Evolutionary conservation across 148 eudicot species (phyloP).

Genomic region (Chenopodium album): DNA sequence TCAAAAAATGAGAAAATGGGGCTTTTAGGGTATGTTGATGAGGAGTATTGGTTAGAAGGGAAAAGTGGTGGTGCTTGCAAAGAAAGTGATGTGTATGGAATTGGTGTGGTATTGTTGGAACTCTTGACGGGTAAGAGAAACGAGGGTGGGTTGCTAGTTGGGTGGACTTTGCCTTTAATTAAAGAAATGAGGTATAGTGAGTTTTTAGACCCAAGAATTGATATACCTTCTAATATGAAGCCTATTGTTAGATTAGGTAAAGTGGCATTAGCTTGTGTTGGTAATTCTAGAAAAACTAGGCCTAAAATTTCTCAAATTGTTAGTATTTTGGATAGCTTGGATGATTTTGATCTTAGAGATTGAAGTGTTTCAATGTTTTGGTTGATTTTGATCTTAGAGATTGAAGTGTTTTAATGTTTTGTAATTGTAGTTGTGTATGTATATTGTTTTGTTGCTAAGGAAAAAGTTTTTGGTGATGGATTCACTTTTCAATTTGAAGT

Average conservation of each 20-base stretch:
- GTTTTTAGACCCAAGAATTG: conserved; percentile 67
- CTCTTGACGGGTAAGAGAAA: conserved; percentile 71
- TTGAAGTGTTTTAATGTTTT: too few species aligned
- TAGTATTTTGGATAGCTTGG: conserved; percentile 59
- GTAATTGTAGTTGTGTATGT: neutral
- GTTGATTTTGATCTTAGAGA: conserved; percentile 25
- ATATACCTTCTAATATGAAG: conserved; percentile 43
- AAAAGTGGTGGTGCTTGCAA: conserved; percentile 51
- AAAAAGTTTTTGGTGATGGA: neutral
- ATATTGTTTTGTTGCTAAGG: neutral
- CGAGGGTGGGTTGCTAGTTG: conserved; percentile 57
- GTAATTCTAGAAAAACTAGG: conserved; percentile 63
- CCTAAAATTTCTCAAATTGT: conserved; percentile 65
- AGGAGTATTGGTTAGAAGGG: conserved; percentile 61
- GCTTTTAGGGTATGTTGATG: conserved; percentile 73
- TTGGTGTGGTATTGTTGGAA: conserved; percentile 86
- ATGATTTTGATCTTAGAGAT: conserved; percentile 17
- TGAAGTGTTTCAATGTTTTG: conserved; percentile 18
- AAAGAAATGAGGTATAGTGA: conserved; percentile 61
- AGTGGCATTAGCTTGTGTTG: conserved; percentile 86
- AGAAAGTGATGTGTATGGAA: conserved; percentile 85
- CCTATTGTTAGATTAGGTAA: conserved; percentile 67
- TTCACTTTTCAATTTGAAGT: neutral
- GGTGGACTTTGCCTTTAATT: conserved; percentile 90
- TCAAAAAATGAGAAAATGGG: conserved; percentile 37